Evolutionary conservation across 495 filamentous ascomycete species (phyloP).

Genomic region (Entonaema liquescens): DNA sequence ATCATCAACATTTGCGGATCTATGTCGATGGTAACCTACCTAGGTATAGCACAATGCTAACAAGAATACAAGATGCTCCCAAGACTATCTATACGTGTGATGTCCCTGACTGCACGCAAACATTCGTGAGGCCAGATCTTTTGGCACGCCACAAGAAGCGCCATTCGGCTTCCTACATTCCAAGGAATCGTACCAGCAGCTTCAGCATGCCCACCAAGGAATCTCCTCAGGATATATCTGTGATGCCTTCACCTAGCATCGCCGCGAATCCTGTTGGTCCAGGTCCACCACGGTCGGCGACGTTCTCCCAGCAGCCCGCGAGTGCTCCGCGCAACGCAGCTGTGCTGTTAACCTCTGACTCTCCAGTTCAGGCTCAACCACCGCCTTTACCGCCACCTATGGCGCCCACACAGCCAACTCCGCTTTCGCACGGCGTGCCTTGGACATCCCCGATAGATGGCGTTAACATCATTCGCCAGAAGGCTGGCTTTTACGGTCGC

Average conservation of each 20-base stretch:
- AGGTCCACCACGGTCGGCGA: slow-evolving; percentile 46
- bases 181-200: slow-evolving; percentile 85
- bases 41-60: slow-evolving; percentile 62
- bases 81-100: slow-evolving; percentile 96
- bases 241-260: slow-evolving; percentile 43
- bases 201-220: slow-evolving; percentile 63
- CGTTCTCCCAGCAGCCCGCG: slow-evolving; percentile 47
- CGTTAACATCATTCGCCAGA: slow-evolving; percentile 56
- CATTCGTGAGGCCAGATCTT: slow-evolving; percentile 93
- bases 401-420: slow-evolving; percentile 36
- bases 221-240: slow-evolving; percentile 40
- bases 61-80: slow-evolving; percentile 78
- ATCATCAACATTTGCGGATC: slow-evolving; percentile 34
- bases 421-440: slow-evolving; percentile 26
- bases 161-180: slow-evolving; percentile 89
- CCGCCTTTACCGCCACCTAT: slow-evolving; percentile 42
- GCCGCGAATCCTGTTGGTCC: slow-evolving; percentile 43
- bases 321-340: slow-evolving; percentile 59
- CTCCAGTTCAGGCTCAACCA: slow-evolving; percentile 42
- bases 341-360: slow-evolving; percentile 55
- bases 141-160: slow-evolving; percentile 90
- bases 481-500: slow-evolving; percentile 53
- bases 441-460: slow-evolving; percentile 53
- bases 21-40: slow-evolving; percentile 1
- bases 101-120: slow-evolving; percentile 84